These are phyloP conservation scores for Epichloe scottii DNA, from an alignment of 2,329 filamentous ascomycete species.

Conservation along the genomic window DNA sequence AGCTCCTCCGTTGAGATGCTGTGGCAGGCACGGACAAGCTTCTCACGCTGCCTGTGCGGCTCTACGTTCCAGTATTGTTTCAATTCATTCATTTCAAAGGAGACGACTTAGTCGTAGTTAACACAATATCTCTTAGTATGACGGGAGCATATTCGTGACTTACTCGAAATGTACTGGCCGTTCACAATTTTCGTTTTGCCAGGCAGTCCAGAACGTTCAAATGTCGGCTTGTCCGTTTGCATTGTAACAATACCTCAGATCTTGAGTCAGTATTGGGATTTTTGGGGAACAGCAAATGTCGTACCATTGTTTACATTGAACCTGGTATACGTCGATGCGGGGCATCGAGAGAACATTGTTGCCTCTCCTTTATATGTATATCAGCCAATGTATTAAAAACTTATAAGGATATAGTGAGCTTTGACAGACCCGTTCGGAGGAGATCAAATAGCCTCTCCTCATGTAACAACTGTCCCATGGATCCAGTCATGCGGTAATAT, in stretches of 20 bases:
- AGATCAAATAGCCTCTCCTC: constrained; percentile 72
- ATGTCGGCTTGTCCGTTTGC: constrained; percentile 68
- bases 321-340: constrained; percentile 54
- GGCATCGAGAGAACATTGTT: constrained; percentile 73
- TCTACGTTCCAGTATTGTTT: constrained; percentile 41
- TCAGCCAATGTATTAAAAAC: neutral
- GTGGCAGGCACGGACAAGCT: constrained; percentile 60
- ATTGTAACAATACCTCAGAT: constrained; percentile 54
- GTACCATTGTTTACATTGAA: constrained; percentile 60
- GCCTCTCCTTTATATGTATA: constrained; percentile 47
- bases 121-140: neutral
- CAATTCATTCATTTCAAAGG: constrained; percentile 61
- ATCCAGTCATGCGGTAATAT: constrained; percentile 62
- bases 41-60: neutral
- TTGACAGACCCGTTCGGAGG: constrained; percentile 57
- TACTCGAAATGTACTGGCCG: neutral
- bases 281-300: constrained; percentile 1
- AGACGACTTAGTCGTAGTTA: constrained; percentile 45
- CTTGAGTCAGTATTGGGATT: neutral
- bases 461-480: constrained; percentile 57
- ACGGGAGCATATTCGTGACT: neutral
- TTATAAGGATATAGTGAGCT: neutral
- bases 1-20: constrained; percentile 57
- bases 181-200: constrained; percentile 49
- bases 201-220: constrained; percentile 69